Base-by-base conservation (phyloP, 768 basidiomycete species). In the button mushroom (Agaricus bisporus) region DNA sequence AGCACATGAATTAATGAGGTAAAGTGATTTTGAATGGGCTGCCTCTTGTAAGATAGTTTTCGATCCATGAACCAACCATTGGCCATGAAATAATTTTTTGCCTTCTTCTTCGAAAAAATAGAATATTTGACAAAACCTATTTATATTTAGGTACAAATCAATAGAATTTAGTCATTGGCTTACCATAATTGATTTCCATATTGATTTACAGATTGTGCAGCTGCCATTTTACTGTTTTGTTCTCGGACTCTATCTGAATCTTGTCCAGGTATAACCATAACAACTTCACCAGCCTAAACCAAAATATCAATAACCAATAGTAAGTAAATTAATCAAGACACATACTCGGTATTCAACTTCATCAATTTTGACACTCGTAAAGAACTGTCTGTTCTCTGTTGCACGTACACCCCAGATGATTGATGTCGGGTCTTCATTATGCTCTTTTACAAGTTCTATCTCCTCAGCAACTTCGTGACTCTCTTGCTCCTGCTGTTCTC, bases 41-140 rank as follows among this genome's bases (percentile, higher is more conserved):
- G 77, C 74, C 59, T 90, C 82, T 58, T 87, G 82, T 1, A 88
- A 68, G 9, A 85, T 58, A 0, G 85, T 88, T 58, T 83, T 81
- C 11, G 76, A 79, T 9, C 82, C 82, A 68, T 87, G 88, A 7
- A 71, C 68, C 53, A 81, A 74, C 88, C 88, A 90, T 52, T 85
- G 83, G 1, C 77, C 85, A 64, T 90, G 88, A 51, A 86, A 82
- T 68, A 72, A 75, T 61, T 81, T 83, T 42, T 51, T 56, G 26
- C 58, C 56, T 14, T 51, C 38, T 7, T 62, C 64, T 49, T 83
- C 77, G 56, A 77, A 85, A 53, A 90, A 78, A 58, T 83, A 86
- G 3, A 72, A 73, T 39, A 89, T 84, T n/a, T 71, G 75, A 46
- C 80, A 79, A 60, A 90, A 90, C 88, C 88, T 90, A 28, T 11